phyloP scores from a whole-genome alignment of 1,139 yeast genomes.

The Pichia sp. region DNA sequence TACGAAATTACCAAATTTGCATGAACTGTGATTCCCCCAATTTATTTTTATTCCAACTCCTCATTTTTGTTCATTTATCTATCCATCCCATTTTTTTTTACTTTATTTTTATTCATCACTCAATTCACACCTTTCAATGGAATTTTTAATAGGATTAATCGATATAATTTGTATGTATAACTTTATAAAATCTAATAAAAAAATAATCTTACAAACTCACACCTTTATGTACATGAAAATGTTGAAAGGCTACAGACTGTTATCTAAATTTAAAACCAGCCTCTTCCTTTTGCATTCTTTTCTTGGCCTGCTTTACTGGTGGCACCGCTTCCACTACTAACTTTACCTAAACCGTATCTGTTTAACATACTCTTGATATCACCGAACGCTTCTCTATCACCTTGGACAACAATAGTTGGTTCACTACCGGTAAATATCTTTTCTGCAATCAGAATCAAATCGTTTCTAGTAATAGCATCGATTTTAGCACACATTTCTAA shows the following conservation, averaged over 20 bases:
- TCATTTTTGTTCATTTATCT: too few relatives aligned
- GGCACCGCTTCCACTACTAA: background rate
- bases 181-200: too few relatives aligned
- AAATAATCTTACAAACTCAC: too few relatives aligned
- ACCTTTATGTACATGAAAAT: background rate
- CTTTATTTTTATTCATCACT: too few relatives aligned
- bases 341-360: conserved; percentile 69
- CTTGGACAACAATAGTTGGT: conserved; percentile 89
- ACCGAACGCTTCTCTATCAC: conserved; percentile 81
- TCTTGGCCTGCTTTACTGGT: background rate
- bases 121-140: too few relatives aligned
- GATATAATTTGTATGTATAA: too few relatives aligned
- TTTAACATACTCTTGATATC: conserved; percentile 69
- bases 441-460: conserved; percentile 72
- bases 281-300: conserved; percentile 11
- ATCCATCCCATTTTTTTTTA: too few relatives aligned
- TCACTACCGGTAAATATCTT: conserved; percentile 74
- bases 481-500: conserved; percentile 82
- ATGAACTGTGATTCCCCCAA: too few relatives aligned
- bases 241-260: background rate
- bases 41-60: too few relatives aligned
- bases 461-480: conserved; percentile 61
- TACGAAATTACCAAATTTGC: too few relatives aligned
- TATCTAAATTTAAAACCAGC: conserved; percentile 16
- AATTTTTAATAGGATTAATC: too few relatives aligned